Conservation (phyloP, 371 early-diverging fungal species). For the Capniomyces stellatus region DNA sequence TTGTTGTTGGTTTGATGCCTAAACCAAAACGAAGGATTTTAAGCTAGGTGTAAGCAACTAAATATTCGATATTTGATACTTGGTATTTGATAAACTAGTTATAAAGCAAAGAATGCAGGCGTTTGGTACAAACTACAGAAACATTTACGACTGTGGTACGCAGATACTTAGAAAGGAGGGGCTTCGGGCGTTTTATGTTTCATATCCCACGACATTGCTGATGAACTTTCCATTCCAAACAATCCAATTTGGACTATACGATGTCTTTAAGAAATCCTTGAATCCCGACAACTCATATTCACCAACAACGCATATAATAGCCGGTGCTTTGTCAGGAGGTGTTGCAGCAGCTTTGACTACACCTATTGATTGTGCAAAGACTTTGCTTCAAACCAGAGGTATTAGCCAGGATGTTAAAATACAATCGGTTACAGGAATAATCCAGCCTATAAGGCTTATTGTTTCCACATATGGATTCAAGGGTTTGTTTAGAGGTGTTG, state of each 20-base stretch:
- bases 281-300: constrained; percentile 65
- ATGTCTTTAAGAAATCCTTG: constrained; percentile 48
- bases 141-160: constrained; percentile 42
- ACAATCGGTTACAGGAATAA: constrained; percentile 45
- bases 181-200: constrained; percentile 66
- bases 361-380: constrained; percentile 87
- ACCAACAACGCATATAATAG: constrained; percentile 63
- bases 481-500: constrained; percentile 69
- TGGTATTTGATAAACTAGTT: constrained; percentile 30
- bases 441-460: constrained; percentile 52
- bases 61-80: no score
- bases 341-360: constrained; percentile 78
- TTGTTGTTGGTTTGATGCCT: no score
- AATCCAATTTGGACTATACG: constrained; percentile 79
- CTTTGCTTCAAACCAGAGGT: constrained; percentile 80
- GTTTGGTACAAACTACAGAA: constrained; percentile 31
- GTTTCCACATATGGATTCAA: constrained; percentile 45
- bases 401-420: constrained; percentile 44
- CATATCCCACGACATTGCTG: constrained; percentile 74
- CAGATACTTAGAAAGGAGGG: constrained; percentile 54
- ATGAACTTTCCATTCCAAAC: constrained; percentile 86
- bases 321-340: constrained; percentile 83
- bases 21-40: no score
- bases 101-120: constrained; percentile 90
- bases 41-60: no score